Conservation (phyloP, 2,329 filamentous ascomycete species). For the Magnaporthiopsis incrustans region DNA sequence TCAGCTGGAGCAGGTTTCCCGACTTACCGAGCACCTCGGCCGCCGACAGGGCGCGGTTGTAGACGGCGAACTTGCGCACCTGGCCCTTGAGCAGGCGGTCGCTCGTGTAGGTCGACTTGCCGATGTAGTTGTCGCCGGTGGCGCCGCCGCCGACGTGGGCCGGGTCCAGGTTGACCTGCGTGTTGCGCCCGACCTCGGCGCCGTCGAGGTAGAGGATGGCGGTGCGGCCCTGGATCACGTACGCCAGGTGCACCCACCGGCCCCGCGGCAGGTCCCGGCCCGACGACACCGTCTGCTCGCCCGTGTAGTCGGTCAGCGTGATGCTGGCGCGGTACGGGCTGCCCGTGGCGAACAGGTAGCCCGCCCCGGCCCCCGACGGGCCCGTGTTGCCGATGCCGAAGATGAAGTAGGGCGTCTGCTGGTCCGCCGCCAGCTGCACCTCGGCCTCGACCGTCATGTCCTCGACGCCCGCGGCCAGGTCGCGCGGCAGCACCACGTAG, state of each 20-base stretch:
- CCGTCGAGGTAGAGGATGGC: constrained; percentile 26
- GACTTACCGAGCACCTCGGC: constrained; percentile 11
- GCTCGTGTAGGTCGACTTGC: constrained; percentile 14
- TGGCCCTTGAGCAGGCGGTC: constrained; percentile 17
- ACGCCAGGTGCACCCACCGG: constrained; percentile 16
- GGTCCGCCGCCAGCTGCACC: constrained; percentile 14
- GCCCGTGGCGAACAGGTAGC: constrained; percentile 18
- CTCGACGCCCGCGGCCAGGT: constrained; percentile 14
- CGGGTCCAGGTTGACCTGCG: constrained; percentile 11
- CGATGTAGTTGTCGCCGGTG: constrained; percentile 17
- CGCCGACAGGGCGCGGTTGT: constrained; percentile 15
- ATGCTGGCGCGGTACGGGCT: constrained; percentile 16
- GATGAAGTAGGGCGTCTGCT: constrained; percentile 17
- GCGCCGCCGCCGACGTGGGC: constrained; percentile 14
- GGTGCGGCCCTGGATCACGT: constrained; percentile 13
- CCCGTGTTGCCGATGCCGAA: constrained; percentile 18
- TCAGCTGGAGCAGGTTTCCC: constrained; percentile 1
- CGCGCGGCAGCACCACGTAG: constrained; percentile 16
- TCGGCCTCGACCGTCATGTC: constrained; percentile 15
- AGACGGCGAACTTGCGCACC: constrained; percentile 16
- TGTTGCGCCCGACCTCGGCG: constrained; percentile 31
- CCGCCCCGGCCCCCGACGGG: constrained; percentile 11
- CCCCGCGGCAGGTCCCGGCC: constrained; percentile 12
- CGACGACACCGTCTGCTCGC: constrained; percentile 13
- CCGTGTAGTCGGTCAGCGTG: constrained; percentile 13